Evolutionary conservation across 2,329 filamentous ascomycete species (phyloP).

Genomic region (Pestalotiopsis sp.): DNA sequence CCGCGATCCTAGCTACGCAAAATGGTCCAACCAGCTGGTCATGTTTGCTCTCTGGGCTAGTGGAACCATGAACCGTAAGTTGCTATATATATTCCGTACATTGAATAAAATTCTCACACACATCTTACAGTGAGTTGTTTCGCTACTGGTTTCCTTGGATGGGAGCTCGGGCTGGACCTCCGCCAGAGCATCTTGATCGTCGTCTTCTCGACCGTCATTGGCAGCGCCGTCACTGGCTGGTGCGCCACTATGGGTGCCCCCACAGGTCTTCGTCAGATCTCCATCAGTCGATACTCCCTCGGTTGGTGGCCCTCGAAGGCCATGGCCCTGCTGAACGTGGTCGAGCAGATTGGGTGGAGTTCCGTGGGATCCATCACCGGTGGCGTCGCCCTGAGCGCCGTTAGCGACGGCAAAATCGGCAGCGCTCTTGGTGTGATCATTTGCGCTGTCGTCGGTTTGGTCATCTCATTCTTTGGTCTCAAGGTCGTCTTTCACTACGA

Average conservation of each 20-base stretch:
- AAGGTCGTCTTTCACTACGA: slow-evolving; percentile 52
- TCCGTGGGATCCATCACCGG: slow-evolving; percentile 43
- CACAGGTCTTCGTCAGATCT: slow-evolving; percentile 54
- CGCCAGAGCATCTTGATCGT: slow-evolving; percentile 46
- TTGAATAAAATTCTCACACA: not conserved
- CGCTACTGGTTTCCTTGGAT: slow-evolving; percentile 53
- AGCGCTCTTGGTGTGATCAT: slow-evolving; percentile 57
- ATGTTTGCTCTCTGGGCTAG: slow-evolving; percentile 58
- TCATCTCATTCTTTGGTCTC: slow-evolving; percentile 56
- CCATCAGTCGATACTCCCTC: slow-evolving; percentile 51
- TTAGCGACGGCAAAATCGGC: slow-evolving; percentile 46
- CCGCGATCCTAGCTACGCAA: slow-evolving; percentile 36
- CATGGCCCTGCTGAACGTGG: slow-evolving; percentile 52
- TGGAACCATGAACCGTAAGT: slow-evolving; percentile 47
- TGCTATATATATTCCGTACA: not conserved
- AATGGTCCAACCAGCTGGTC: slow-evolving; percentile 40
- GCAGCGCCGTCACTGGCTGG: slow-evolving; percentile 46
- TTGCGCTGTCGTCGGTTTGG: slow-evolving; percentile 48
- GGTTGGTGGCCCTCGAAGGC: slow-evolving; percentile 55
- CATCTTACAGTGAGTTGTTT: slow-evolving; percentile 44
- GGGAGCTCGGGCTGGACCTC: slow-evolving; percentile 49
- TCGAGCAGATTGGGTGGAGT: slow-evolving; percentile 52
- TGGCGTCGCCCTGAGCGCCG: slow-evolving; percentile 50
- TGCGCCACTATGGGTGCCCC: slow-evolving; percentile 53
- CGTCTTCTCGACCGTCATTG: slow-evolving; percentile 49